These are phyloP conservation scores for Auricularia heimuer DNA, from an alignment of 768 basidiomycete species.

Conservation along the genomic window DNA sequence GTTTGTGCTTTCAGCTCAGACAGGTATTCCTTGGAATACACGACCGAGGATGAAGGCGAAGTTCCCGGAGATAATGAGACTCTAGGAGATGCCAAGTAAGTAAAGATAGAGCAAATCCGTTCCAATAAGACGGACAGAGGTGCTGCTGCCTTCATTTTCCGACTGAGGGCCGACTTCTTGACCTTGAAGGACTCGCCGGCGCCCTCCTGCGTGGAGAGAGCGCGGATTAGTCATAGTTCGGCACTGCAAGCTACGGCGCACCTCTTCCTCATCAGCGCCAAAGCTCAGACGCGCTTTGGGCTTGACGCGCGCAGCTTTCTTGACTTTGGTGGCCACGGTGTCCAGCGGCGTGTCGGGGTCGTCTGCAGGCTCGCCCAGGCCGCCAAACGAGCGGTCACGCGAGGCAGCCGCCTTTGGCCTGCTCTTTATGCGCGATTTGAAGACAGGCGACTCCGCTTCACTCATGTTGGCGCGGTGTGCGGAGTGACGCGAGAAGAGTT, in stretches of 20 bases:
- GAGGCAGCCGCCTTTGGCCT: background rate
- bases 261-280: constrained; percentile 59
- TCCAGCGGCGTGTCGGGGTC: constrained; percentile 44
- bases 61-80: background rate
- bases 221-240: constrained; percentile 20
- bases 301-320: constrained; percentile 54
- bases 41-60: constrained; percentile 32
- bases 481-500: background rate
- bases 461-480: background rate
- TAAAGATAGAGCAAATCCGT: background rate
- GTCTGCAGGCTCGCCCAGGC: background rate
- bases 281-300: constrained; percentile 68
- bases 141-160: constrained; percentile 27
- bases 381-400: background rate
- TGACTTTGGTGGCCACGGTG: constrained; percentile 54
- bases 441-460: background rate
- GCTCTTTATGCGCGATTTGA: background rate
- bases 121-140: background rate
- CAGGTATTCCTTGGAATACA: constrained; percentile 65
- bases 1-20: constrained; percentile 74
- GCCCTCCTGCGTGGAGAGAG: constrained; percentile 32
- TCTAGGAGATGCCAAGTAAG: background rate
- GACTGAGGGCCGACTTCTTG: constrained; percentile 71
- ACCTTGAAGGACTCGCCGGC: constrained; percentile 62
- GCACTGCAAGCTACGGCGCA: constrained; percentile 14